These are phyloP conservation scores for Torrubiellomyces zombiae DNA, from an alignment of 2,329 filamentous ascomycete species.

Conservation along the genomic window DNA sequence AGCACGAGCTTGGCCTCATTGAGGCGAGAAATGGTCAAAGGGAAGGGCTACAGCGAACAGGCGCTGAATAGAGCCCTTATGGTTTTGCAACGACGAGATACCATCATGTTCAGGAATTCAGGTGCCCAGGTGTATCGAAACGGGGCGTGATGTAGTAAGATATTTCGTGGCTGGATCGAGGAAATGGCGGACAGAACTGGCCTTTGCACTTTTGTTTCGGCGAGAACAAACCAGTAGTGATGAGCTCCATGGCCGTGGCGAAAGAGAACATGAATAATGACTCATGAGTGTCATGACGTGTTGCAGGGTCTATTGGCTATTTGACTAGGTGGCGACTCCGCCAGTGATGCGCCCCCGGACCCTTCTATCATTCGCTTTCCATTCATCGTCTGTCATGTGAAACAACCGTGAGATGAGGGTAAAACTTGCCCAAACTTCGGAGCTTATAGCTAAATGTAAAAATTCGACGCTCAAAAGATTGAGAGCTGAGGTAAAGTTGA, in stretches of 20 bases:
- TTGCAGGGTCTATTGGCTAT: too few relatives aligned
- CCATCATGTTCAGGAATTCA: conserved; percentile 64
- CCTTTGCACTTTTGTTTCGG: conserved; percentile 1
- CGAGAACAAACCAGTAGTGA: too few relatives aligned
- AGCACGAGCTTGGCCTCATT: conserved; percentile 79
- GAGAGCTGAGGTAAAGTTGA: conserved; percentile 21
- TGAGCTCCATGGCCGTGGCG: too few relatives aligned
- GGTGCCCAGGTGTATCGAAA: conserved; percentile 60
- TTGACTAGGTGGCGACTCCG: too few relatives aligned
- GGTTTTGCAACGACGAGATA: conserved; percentile 75
- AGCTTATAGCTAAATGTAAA: conserved; percentile 24
- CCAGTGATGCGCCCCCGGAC: neutral
- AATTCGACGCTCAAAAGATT: conserved; percentile 32
- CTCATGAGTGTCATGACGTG: too few relatives aligned
- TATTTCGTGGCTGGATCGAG: too few relatives aligned
- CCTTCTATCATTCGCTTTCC: conserved; percentile 17
- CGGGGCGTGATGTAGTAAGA: conserved; percentile 39
- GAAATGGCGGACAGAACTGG: too few relatives aligned
- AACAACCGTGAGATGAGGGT: conserved; percentile 21
- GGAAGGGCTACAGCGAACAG: conserved; percentile 78
- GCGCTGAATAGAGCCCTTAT: conserved; percentile 70
- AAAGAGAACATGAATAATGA: too few relatives aligned
- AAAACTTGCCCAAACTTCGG: conserved; percentile 27
- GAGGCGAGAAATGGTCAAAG: conserved; percentile 79
- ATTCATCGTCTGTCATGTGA: conserved; percentile 26